Evolutionary conservation across 306 rosid species (phyloP).

Genomic region (Dalbergia cochinchinensis): DNA sequence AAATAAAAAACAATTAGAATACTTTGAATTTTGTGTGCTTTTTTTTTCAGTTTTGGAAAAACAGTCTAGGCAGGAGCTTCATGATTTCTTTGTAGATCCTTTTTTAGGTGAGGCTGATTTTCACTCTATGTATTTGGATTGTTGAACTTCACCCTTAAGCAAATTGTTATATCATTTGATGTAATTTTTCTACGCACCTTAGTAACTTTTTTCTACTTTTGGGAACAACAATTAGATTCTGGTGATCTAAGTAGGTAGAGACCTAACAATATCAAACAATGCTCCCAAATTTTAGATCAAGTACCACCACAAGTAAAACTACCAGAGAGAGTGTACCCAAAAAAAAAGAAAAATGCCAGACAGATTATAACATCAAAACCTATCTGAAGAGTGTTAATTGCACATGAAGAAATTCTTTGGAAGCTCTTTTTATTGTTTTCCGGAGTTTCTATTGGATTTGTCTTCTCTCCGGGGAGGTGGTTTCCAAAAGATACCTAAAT

Average conservation of each 20-base stretch:
- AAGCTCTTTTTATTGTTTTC: too few species aligned
- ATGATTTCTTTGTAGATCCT: not conserved
- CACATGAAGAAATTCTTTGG: too few species aligned
- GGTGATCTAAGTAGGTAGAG: not conserved
- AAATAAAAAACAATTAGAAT: too few species aligned
- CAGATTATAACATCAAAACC: too few species aligned
- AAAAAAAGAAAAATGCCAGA: too few species aligned
- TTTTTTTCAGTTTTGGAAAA: too few species aligned
- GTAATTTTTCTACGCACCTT: too few species aligned
- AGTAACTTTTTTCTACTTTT: conserved; percentile 11
- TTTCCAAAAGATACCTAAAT: not conserved
- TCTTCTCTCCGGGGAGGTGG: not conserved
- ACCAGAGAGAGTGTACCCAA: too few species aligned
- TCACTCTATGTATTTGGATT: not conserved
- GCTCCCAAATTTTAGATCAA: not conserved
- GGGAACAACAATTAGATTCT: conserved; percentile 10
- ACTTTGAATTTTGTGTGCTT: too few species aligned
- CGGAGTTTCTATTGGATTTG: not conserved
- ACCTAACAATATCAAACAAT: not conserved
- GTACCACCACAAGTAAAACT: too few species aligned
- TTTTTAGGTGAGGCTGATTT: not conserved
- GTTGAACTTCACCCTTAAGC: not conserved
- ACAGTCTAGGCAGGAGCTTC: not conserved
- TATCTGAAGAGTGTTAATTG: too few species aligned
- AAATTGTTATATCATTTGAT: conserved; percentile 2